A percentile compares a stretch with the other conserved stretches of the same genome.
phyloP scores from a whole-genome alignment of 257 asterid species.

The Salvia splendens region DNA sequence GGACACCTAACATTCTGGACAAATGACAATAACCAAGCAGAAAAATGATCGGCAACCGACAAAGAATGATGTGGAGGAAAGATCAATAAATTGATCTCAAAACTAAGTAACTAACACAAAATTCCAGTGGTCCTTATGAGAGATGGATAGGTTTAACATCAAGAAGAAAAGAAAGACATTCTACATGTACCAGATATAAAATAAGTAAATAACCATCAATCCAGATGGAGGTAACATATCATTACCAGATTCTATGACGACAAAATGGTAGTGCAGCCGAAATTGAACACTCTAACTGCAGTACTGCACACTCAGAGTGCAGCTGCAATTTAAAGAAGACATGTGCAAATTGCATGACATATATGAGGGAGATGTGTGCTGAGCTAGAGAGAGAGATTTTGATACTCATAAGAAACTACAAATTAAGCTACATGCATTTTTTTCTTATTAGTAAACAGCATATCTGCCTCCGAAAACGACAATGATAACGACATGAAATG shows the following conservation, averaged over 20 bases:
- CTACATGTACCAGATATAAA: constrained; percentile 14
- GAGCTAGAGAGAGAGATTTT: not conserved
- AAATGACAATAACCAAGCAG: not conserved
- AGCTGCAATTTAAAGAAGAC: too few relatives aligned
- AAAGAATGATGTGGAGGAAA: not conserved
- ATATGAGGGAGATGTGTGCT: not conserved
- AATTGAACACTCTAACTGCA: too few relatives aligned
- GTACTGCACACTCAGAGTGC: too few relatives aligned
- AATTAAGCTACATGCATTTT: not conserved
- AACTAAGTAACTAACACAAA: too few relatives aligned
- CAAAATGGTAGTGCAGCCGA: too few relatives aligned
- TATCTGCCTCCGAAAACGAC: not conserved
- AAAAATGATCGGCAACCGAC: not conserved
- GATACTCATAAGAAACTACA: constrained; percentile 2
- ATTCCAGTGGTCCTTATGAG: not conserved
- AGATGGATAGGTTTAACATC: constrained; percentile 15
- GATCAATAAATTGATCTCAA: too few relatives aligned
- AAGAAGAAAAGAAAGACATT: not conserved
- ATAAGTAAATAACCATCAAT: not conserved
- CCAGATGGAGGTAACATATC: not conserved
- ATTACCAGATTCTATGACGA: too few relatives aligned
- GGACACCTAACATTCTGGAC: not conserved
- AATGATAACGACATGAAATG: not conserved
- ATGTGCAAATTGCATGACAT: too few relatives aligned
- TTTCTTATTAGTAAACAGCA: not conserved